These are phyloP conservation scores for Xanthoconium purpureum DNA, from an alignment of 768 basidiomycete species.

Conservation along the genomic window DNA sequence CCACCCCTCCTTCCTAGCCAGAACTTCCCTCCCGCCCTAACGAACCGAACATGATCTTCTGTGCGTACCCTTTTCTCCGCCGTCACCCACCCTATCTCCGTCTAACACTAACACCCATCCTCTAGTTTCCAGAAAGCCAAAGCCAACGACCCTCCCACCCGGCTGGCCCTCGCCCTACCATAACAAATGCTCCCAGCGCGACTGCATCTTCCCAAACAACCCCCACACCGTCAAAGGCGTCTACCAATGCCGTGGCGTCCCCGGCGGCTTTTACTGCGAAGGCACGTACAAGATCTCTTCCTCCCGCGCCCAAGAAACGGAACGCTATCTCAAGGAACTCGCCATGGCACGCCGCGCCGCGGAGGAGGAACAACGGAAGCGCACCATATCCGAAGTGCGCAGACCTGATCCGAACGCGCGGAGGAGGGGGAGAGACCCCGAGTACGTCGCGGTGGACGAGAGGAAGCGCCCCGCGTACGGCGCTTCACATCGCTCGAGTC, in stretches of 20 bases:
- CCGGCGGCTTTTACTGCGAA: conserved; percentile 35
- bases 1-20: neutral
- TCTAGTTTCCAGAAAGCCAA: conserved; percentile 32
- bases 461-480: neutral
- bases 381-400: conserved; percentile 26
- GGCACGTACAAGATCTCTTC: conserved; percentile 34
- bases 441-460: conserved; percentile 6
- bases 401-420: conserved; percentile 21
- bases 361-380: conserved; percentile 32
- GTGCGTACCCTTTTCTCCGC: conserved; percentile 15
- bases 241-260: conserved; percentile 33
- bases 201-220: conserved; percentile 32
- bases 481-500: conserved; percentile 3
- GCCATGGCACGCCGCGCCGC: conserved; percentile 19
- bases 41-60: conserved; percentile 26
- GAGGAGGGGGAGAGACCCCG: conserved; percentile 16
- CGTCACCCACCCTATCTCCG: neutral
- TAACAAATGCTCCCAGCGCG: conserved; percentile 35
- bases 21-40: conserved; percentile 7
- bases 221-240: conserved; percentile 31
- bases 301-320: conserved; percentile 33
- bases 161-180: conserved; percentile 38
- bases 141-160: conserved; percentile 25
- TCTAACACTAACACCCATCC: neutral
- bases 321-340: conserved; percentile 29